Conservation (phyloP, 2,329 filamentous ascomycete species). For the Phaeophleospora eucalypticola region DNA sequence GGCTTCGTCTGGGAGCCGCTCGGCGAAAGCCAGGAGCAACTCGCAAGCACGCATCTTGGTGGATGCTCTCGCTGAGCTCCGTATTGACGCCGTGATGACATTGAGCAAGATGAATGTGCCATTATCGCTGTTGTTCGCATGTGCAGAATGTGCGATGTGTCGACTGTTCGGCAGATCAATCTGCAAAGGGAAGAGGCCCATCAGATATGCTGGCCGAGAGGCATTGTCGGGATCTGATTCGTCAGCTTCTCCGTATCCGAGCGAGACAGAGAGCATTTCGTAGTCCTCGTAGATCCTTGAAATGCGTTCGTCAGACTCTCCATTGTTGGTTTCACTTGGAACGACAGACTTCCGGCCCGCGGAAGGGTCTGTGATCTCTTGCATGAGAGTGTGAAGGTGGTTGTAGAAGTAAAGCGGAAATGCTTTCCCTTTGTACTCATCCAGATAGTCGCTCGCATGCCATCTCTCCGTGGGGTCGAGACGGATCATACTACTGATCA, state of each 20-base stretch:
- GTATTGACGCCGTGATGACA: constrained; percentile 78
- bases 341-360: constrained; percentile 71
- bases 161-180: constrained; percentile 84
- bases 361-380: constrained; percentile 84
- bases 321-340: constrained; percentile 65
- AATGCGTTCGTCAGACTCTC: constrained; percentile 89
- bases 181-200: constrained; percentile 70
- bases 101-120: constrained; percentile 90
- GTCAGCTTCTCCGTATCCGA: constrained; percentile 64
- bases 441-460: constrained; percentile 87
- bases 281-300: constrained; percentile 91
- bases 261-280: constrained; percentile 93
- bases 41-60: constrained; percentile 87
- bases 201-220: constrained; percentile 39
- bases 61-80: constrained; percentile 84
- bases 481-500: constrained; percentile 95
- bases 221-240: constrained; percentile 27
- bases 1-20: constrained; percentile 87
- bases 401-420: constrained; percentile 97
- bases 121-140: constrained; percentile 67
- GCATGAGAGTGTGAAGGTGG: constrained; percentile 97
- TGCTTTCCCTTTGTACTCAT: constrained; percentile 85
- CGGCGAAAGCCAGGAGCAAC: constrained; percentile 83
- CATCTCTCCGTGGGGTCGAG: constrained; percentile 87
- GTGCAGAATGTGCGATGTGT: constrained; percentile 59